Evolutionary conservation across 148 eudicot genomes (phyloP), one percentile per base, ranked within the genome.

Genomic region (Silene conica): DNA sequence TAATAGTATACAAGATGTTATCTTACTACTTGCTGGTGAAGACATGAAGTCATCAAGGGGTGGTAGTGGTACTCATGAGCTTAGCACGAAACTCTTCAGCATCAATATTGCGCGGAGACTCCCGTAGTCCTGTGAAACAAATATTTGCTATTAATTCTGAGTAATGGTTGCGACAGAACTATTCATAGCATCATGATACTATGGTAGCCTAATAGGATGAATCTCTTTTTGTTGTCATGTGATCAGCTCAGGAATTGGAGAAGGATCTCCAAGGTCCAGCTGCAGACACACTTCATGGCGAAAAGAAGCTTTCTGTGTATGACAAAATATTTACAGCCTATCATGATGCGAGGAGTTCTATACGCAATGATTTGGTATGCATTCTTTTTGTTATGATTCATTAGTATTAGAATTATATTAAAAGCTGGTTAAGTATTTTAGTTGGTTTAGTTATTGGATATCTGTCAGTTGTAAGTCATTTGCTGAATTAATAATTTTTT

Each of bases 171-270:
- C 15, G 8, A 59, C 28, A 3, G 12, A 18, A 54, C 50, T 50
- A 58, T 34, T 2, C 18, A 13, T 67, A 45, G 45, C 2, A 22
- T 58, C 71, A 63, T 25, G 9, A 31, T 41, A 22, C 46, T 65
- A 63, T 25, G 9, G 21, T 41, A 41, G 22, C 46, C 45, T 63
- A 56, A 64, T 26, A 12, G 21, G 38, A 21, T 46, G 46, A 45
- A 18, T 63, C 41, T 65, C 34, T 0, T 16, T 64, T 65, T 57
- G 15, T 80, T 28, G 59, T 20, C 60, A 16, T 73, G 75, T 82
- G 70, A 80, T 81, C 93, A 95, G 98, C 97, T 82, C 97, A 90
- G 87, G 98, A 95, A 58, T 85, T 92, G 88, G 97, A 88, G 84
- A 88, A 95, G 82, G 97, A 92, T 83, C 73, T 92, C 45, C 80